phyloP scores from a whole-genome alignment of 495 filamentous ascomycete genomes.

The Penicillium canariense region DNA sequence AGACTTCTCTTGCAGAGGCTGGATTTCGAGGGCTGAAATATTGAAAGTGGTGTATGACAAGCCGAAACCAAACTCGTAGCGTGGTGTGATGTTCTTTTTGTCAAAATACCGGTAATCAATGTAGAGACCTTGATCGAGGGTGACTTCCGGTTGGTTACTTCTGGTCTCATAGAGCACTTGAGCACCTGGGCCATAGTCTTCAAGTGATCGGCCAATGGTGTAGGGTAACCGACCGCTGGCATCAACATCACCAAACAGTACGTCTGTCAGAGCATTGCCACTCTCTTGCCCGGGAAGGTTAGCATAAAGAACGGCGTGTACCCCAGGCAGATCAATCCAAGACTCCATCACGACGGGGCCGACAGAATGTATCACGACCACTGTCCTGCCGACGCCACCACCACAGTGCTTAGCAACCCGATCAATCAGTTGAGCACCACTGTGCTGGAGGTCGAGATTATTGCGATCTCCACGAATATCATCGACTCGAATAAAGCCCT shows the following conservation, averaged over 20 bases:
- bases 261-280: constrained; percentile 78
- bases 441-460: constrained; percentile 73
- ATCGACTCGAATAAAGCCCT: constrained; percentile 61
- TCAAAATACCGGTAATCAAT: constrained; percentile 94
- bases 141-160: constrained; percentile 73
- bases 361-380: constrained; percentile 89
- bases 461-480: constrained; percentile 79
- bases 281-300: constrained; percentile 90
- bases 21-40: constrained; percentile 58
- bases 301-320: constrained; percentile 82
- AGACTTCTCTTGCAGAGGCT: constrained; percentile 53
- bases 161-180: constrained; percentile 75
- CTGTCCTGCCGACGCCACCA: constrained; percentile 60
- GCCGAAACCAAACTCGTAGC: constrained; percentile 72
- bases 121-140: constrained; percentile 79
- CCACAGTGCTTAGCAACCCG: constrained; percentile 70
- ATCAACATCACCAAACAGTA: constrained; percentile 82
- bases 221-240: constrained; percentile 87
- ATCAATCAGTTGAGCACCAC: constrained; percentile 69
- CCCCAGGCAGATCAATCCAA: constrained; percentile 75
- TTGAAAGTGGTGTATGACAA: constrained; percentile 77
- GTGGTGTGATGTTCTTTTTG: constrained; percentile 61
- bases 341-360: constrained; percentile 82
- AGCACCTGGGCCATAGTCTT: constrained; percentile 79
- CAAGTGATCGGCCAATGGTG: constrained; percentile 76